A percentile compares a stretch with the other conserved stretches of the same genome.
These are phyloP conservation scores for Teratosphaeria pseudoeucalypti DNA, from an alignment of 2,329 filamentous ascomycete genomes.

Conservation along the genomic window DNA sequence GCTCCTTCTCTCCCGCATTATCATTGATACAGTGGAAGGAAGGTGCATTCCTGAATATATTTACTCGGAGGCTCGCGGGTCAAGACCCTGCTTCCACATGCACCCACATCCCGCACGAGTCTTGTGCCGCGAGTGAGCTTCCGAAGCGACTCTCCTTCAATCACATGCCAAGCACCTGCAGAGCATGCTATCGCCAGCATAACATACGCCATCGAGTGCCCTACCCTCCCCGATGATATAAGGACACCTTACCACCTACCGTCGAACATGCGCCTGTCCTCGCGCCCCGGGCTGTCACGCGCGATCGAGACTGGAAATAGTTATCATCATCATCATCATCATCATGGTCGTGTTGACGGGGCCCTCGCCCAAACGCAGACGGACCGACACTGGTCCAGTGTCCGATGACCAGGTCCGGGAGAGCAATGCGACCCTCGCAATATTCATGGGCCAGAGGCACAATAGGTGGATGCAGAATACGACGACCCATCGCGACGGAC, in stretches of 20 bases:
- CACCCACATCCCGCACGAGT: background rate
- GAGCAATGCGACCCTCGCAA: conserved; percentile 9
- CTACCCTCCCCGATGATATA: background rate
- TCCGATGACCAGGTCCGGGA: conserved; percentile 7
- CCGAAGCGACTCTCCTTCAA: background rate
- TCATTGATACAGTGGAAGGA: too few relatives aligned
- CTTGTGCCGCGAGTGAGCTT: background rate
- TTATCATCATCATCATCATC: too few relatives aligned
- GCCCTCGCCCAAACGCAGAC: conserved; percentile 8
- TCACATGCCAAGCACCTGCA: background rate
- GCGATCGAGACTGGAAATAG: background rate
- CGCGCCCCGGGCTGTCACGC: background rate
- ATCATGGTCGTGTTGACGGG: conserved; percentile 1
- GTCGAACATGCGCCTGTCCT: background rate
- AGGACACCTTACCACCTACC: background rate
- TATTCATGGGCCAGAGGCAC: conserved; percentile 7
- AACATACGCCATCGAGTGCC: background rate
- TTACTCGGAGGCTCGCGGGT: too few relatives aligned
- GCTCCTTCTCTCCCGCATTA: background rate
- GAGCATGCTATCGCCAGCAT: background rate
- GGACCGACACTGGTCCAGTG: conserved; percentile 1
- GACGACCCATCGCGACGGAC: background rate
- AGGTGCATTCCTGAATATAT: background rate
- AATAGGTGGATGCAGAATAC: conserved; percentile 13
- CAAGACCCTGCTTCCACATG: background rate